These are phyloP conservation scores for Mortierella sp. DNA, from an alignment of 371 early-diverging fungal genomes.

Conservation along the genomic window DNA sequence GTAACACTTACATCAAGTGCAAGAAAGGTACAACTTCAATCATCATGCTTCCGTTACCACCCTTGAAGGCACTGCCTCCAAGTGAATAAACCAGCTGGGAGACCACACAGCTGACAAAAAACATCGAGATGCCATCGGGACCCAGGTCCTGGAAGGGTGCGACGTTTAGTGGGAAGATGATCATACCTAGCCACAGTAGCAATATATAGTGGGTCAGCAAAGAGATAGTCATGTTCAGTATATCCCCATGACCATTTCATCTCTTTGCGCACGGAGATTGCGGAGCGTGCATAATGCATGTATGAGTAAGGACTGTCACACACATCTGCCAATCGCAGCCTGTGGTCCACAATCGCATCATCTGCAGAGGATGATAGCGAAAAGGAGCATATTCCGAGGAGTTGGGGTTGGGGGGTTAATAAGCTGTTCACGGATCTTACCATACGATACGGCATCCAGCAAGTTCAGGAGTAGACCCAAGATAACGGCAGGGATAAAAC, in stretches of 20 bases:
- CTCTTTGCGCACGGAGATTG: not conserved
- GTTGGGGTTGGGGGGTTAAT: not conserved
- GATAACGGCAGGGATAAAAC: constrained; percentile 83
- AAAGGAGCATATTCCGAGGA: not conserved
- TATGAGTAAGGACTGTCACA: constrained; percentile 1
- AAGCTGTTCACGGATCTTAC: constrained; percentile 75
- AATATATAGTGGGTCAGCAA: not conserved
- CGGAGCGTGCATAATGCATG: not conserved
- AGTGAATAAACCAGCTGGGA: constrained; percentile 87
- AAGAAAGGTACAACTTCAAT: constrained; percentile 95
- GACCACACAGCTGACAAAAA: constrained; percentile 86
- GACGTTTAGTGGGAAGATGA: constrained; percentile 89
- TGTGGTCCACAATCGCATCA: not conserved
- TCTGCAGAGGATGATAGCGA: not conserved
- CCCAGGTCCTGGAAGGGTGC: constrained; percentile 85
- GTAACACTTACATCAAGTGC: constrained; percentile 83
- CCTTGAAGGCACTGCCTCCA: constrained; percentile 90
- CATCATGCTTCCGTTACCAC: constrained; percentile 96
- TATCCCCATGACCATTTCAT: not conserved
- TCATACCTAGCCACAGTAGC: constrained; percentile 71
- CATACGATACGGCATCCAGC: constrained; percentile 93
- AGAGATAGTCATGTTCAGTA: too few species aligned
- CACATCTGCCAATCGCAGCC: not conserved
- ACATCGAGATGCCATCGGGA: constrained; percentile 95
- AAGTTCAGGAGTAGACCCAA: constrained; percentile 82